Base-by-base conservation (phyloP, 805 yeast genomes). In the Monosporozyma yasuniensis region DNA sequence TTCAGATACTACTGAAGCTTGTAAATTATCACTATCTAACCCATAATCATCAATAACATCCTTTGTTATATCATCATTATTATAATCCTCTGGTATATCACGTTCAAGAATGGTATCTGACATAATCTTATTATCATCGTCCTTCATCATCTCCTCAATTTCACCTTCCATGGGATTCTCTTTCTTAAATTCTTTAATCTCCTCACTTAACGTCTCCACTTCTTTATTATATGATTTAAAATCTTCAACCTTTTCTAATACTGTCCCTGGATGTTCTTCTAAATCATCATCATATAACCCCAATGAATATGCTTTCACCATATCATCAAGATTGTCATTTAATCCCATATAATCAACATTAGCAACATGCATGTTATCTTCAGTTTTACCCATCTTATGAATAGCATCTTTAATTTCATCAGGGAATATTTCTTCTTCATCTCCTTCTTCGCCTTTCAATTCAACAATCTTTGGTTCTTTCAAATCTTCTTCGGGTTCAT, bases 221-320 rank as follows among this genome's bases (percentile, higher is more conserved):
- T 73, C 65, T 48, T 67, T 61, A 56, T 81, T 81, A 49, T 80
- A 72, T 2, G 54, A 58, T 54, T 76, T 75, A 57, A 82, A 80
- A 59, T 82, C 87, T 11, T 68, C 72, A 10, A 81, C 48, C 49
- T 72, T 67, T 52, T 77, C 77, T 19, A 82, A 74, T 0, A 82
- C 74, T 12, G 77, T 76, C 0, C 85, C 85, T 5, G 66, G 67
- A 46, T 74, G 73, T 0, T 80, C 76, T 22, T 67, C 72, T 9
- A 77, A 63, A 55, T 81, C 85, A 52, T 79, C 85, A 57, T 81
- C 84, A 57, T 78, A 80, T 54, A 76, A 61, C 1, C 86, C 87
- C 21, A 72, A 55, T n/a, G 72, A 67, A 54, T 82, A 82, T 0
- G 84, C 84, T 47, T 73, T 71, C 0, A 79, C 84, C 82, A 81